Base-by-base conservation (phyloP, 2,329 filamentous ascomycete genomes). In the Ophiostoma perfectum region DNA sequence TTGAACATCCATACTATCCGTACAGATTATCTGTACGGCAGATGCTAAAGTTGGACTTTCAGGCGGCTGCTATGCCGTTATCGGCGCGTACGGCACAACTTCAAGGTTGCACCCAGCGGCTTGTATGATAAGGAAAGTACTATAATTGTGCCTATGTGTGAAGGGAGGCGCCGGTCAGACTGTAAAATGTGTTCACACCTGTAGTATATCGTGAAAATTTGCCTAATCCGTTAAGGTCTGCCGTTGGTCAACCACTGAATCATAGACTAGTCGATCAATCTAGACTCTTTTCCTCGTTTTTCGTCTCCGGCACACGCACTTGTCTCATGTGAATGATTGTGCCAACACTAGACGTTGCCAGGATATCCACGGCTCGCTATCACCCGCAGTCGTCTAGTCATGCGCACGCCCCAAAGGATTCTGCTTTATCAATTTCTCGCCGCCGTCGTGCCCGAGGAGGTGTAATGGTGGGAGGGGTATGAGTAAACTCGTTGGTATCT, bases 181-280 rank as follows among this genome's bases (percentile, higher is more conserved):
- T 63, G 38, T 6, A 39, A 36, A 62, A 11, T 39, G 16, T 55
- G 18, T 18, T 42, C 62, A 42, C n/a, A 42, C 39, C 41, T 41
- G 18, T 45, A 47, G n/a, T 64, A 64, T 36, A 45, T 27, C 63
- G 63, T 47, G 18, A 64, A 64, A 64, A 38, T 6, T 64, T 64
- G 45, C 63, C 63, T 64, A 64, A 64, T 64, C 16, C 63, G 63
- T 64, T 64, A 64, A 64, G n/a, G 63, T 6, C 63, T 47, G 42
- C 63, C 63, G 63, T 16, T 64, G 42, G 41, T 16, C 47, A 38
- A 12, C 8, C 41, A 64, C 38, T 27, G 42, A 16, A 47, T 41
- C 60, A 64, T 47, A 47, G 41, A 64, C 63, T 36, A 38, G 42
- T 64, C 63, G 41, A 64, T 64, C 63, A 64, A 64, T 64, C 63